Conservation (phyloP, 1,284 basidiomycete genomes). For the Cryptococcus sp. region DNA sequence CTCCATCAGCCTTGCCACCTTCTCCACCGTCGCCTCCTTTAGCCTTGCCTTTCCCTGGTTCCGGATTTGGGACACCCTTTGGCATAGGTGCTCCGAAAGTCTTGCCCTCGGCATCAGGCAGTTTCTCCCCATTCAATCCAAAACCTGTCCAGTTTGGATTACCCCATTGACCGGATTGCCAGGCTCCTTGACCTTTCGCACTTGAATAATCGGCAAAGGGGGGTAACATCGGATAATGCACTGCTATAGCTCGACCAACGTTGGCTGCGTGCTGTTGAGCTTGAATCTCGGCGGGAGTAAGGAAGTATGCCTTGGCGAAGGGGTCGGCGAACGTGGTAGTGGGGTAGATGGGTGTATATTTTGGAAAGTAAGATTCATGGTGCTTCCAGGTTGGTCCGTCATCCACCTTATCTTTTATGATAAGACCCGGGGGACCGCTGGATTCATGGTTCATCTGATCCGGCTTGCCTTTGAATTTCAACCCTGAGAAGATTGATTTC, state of each 20-base stretch:
- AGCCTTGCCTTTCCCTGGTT: slow-evolving; percentile 8
- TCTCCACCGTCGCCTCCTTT: slow-evolving; percentile 8
- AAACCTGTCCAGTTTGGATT: slow-evolving; percentile 32
- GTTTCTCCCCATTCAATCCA: slow-evolving; percentile 27
- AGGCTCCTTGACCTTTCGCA: slow-evolving; percentile 1
- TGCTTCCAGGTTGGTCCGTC: slow-evolving; percentile 21
- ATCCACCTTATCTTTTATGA: slow-evolving; percentile 2
- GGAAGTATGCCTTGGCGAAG: slow-evolving; percentile 2
- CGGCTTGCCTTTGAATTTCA: not conserved
- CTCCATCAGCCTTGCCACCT: slow-evolving; percentile 7
- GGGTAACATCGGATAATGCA: slow-evolving; percentile 36
- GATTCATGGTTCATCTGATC: not conserved
- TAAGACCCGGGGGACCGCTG: not conserved
- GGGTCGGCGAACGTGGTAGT: not conserved
- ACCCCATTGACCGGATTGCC: slow-evolving; percentile 18
- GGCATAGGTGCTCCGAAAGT: slow-evolving; percentile 31
- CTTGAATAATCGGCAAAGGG: slow-evolving; percentile 19
- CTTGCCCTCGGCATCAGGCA: slow-evolving; percentile 19
- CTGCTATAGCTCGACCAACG: slow-evolving; percentile 18
- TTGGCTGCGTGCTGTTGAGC: slow-evolving; percentile 13
- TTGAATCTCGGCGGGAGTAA: slow-evolving; percentile 15
- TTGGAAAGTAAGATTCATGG: slow-evolving; percentile 35
- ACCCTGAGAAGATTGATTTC: not conserved
- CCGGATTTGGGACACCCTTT: slow-evolving; percentile 11
- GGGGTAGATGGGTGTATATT: slow-evolving; percentile 22